Percentiles rank a stretch among this genome's conserved stretches.
Conservation (phyloP, 352 stramenopile species). For the Phytophthora fragariaefolia region DNA sequence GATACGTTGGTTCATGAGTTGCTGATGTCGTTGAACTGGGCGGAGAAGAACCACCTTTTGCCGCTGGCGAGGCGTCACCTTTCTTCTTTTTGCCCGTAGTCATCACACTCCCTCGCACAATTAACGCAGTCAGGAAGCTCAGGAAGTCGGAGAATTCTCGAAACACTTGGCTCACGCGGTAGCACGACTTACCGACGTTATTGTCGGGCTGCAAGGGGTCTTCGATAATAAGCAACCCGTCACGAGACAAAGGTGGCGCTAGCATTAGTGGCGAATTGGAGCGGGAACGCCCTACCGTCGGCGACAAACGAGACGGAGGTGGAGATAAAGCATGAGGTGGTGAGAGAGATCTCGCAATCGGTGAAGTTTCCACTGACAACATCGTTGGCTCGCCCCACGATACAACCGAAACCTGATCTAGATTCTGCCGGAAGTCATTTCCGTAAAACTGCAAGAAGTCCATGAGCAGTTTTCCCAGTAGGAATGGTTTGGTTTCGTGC, state of each 20-base stretch:
- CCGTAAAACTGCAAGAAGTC: constrained; percentile 86
- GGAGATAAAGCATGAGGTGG: constrained; percentile 28
- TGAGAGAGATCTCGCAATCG: constrained; percentile 21
- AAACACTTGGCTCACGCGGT: constrained; percentile 85
- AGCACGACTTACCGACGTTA: constrained; percentile 88
- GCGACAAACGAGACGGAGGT: constrained; percentile 21
- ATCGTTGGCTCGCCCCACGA: constrained; percentile 30
- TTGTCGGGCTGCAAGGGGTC: constrained; percentile 76
- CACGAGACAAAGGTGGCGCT: constrained; percentile 31
- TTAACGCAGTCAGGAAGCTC: constrained; percentile 81
- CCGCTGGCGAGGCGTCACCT: constrained; percentile 6
- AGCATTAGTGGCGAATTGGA: constrained; percentile 34
- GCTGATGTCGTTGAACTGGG: constrained; percentile 10
- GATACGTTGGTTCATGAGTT: constrained; percentile 42
- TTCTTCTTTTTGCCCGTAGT: constrained; percentile 59
- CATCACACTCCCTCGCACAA: constrained; percentile 82
- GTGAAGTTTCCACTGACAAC: constrained; percentile 19
- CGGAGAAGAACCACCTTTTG: constrained; percentile 4
- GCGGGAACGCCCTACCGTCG: constrained; percentile 15
- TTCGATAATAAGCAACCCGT: constrained; percentile 68
- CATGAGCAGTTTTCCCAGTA: constrained; percentile 86
- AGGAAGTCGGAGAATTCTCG: constrained; percentile 86
- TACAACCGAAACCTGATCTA: constrained; percentile 69
- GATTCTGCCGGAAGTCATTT: constrained; percentile 79
- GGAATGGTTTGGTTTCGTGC: constrained; percentile 51